These are phyloP conservation scores for Puccinia coronata DNA, from an alignment of 1,284 basidiomycete genomes.

Conservation along the genomic window DNA sequence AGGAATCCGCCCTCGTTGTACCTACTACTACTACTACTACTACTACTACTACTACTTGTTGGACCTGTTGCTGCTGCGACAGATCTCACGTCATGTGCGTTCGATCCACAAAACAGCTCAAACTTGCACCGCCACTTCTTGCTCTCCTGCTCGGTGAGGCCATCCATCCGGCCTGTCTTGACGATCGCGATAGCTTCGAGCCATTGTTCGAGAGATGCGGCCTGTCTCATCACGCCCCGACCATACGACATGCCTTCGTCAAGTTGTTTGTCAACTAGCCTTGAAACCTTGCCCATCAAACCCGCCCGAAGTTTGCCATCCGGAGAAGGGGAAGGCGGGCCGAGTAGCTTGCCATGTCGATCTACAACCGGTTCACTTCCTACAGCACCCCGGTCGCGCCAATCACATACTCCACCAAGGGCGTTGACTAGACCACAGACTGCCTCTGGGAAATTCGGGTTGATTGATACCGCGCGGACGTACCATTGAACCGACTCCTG, in stretches of 20 bases:
- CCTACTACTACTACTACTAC: constrained; percentile 37
- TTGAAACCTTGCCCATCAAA: constrained; percentile 64
- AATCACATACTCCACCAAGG: constrained; percentile 65
- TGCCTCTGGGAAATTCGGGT: constrained; percentile 66
- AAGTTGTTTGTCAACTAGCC: constrained; percentile 64
- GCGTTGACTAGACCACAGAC: constrained; percentile 66
- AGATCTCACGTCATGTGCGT: constrained; percentile 54
- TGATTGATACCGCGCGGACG: constrained; percentile 64
- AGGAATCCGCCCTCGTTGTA: constrained; percentile 65
- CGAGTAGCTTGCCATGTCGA: constrained; percentile 39
- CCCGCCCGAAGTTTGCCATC: constrained; percentile 55
- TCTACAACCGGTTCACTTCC: constrained; percentile 43
- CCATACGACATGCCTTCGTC: constrained; percentile 61
- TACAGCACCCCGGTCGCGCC: constrained; percentile 63
- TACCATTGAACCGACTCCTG: constrained; percentile 66
- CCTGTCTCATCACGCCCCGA: constrained; percentile 60
- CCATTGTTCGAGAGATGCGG: constrained; percentile 62
- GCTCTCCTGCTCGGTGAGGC: constrained; percentile 55
- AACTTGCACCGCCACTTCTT: constrained; percentile 61
- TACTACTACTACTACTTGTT: too few relatives aligned
- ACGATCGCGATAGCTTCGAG: constrained; percentile 61
- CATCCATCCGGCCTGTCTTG: constrained; percentile 55
- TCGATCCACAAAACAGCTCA: constrained; percentile 59
- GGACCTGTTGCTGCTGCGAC: too few relatives aligned
- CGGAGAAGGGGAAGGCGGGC: constrained; percentile 18